Conservation (phyloP, 805 yeast species). For the Yarrowia deformans region DNA sequence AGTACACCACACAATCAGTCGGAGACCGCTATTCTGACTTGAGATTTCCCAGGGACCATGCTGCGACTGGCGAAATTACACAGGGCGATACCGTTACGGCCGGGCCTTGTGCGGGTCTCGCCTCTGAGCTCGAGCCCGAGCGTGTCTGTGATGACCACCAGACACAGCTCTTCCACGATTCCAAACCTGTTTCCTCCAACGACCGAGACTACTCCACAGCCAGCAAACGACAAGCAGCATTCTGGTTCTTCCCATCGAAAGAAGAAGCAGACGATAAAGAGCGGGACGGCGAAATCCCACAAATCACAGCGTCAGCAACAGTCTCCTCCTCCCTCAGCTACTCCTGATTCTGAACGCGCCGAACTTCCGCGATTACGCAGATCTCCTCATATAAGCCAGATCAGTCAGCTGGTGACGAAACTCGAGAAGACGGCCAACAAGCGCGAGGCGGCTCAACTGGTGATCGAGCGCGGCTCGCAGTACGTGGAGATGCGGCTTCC, state of each 20-base stretch:
- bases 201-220: not conserved
- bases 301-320: no score
- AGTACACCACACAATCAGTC: no score
- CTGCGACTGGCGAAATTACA: constrained; percentile 17
- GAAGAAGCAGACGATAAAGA: no score
- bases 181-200: constrained; percentile 6
- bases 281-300: no score
- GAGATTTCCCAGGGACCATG: not conserved
- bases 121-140: no score
- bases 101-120: no score
- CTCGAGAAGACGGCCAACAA: not conserved
- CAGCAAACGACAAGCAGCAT: not conserved
- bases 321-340: no score
- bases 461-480: not conserved
- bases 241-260: no score
- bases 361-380: not conserved
- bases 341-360: not conserved
- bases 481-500: constrained; percentile 5
- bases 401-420: constrained; percentile 11
- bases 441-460: no score
- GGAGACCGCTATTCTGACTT: not conserved
- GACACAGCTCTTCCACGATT: constrained; percentile 6
- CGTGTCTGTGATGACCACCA: not conserved
- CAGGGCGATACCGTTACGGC: not conserved
- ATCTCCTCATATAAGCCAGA: not conserved